These are phyloP conservation scores for Tylopilus balloui DNA, from an alignment of 768 basidiomycete genomes.

Conservation along the genomic window DNA sequence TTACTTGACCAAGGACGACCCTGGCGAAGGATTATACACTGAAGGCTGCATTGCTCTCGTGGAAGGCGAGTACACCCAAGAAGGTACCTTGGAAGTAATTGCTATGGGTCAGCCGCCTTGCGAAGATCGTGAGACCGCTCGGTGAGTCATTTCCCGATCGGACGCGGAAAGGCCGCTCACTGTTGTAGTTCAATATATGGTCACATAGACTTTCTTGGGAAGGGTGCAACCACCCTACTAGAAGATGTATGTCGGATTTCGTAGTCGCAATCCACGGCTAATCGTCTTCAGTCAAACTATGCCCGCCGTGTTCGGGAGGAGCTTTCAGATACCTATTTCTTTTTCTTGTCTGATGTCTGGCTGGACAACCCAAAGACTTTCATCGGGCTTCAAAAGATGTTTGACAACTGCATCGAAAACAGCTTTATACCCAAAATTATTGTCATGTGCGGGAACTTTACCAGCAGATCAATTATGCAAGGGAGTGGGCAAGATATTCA, in stretches of 20 bases:
- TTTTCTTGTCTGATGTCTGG: constrained; percentile 95
- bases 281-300: constrained; percentile 49
- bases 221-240: constrained; percentile 81
- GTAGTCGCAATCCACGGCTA: not conserved
- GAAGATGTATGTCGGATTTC: constrained; percentile 68
- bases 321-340: constrained; percentile 75
- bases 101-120: constrained; percentile 98
- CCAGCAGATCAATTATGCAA: constrained; percentile 72
- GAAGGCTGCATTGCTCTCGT: constrained; percentile 94
- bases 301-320: constrained; percentile 61
- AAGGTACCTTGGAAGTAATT: constrained; percentile 80
- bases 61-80: constrained; percentile 95
- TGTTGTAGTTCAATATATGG: constrained; percentile 79
- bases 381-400: constrained; percentile 73
- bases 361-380: constrained; percentile 86
- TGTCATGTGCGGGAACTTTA: constrained; percentile 94
- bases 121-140: constrained; percentile 78
- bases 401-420: constrained; percentile 86
- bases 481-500: constrained; percentile 76
- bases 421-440: constrained; percentile 85
- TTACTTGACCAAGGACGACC: constrained; percentile 57
- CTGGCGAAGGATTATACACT: constrained; percentile 93
- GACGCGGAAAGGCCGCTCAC: constrained; percentile 6
- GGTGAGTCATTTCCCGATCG: constrained; percentile 42
- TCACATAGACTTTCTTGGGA: constrained; percentile 96